Evolutionary conservation across 352 stramenopile genomes (phyloP).

Genomic region (Pythium sp.): DNA sequence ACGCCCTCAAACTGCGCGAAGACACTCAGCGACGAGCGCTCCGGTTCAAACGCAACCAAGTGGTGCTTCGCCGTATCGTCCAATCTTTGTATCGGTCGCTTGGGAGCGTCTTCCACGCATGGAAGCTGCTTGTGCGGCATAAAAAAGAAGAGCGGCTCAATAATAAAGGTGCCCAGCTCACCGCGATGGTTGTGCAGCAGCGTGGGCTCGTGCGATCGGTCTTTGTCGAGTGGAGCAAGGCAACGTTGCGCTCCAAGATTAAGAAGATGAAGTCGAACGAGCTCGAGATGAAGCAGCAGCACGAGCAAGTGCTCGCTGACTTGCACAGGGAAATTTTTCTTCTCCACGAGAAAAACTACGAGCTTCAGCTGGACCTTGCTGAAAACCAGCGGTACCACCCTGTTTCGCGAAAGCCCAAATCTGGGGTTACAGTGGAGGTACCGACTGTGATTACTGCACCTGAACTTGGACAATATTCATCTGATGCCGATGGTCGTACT

Average conservation of each 20-base stretch:
- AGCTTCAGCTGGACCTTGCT: constrained; percentile 17
- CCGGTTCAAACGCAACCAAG: constrained; percentile 39
- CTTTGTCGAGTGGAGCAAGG: constrained; percentile 56
- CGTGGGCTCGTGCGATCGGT: constrained; percentile 41
- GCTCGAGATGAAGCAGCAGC: constrained; percentile 20
- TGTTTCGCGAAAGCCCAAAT: constrained; percentile 6
- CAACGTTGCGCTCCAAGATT: constrained; percentile 20
- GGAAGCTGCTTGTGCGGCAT: constrained; percentile 35
- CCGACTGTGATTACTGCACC: not conserved
- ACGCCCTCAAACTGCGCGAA: constrained; percentile 38
- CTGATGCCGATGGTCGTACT: not conserved
- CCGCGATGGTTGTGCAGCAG: constrained; percentile 49
- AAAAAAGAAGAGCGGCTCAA: constrained; percentile 40
- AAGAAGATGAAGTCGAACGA: constrained; percentile 27
- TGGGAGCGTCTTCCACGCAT: constrained; percentile 53
- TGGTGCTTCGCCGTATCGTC: constrained; percentile 44
- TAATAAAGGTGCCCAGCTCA: constrained; percentile 49
- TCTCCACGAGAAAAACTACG: constrained; percentile 28
- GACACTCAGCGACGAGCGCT: constrained; percentile 29
- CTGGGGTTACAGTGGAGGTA: not conserved
- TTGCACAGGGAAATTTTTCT: constrained; percentile 41
- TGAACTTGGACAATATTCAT: not conserved
- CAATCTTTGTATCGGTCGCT: constrained; percentile 53
- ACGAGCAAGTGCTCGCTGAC: constrained; percentile 32
- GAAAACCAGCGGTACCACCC: not conserved